Base-by-base conservation (phyloP, 202 grass and related monocot genomes). In the Hordeum pubiflorum region DNA sequence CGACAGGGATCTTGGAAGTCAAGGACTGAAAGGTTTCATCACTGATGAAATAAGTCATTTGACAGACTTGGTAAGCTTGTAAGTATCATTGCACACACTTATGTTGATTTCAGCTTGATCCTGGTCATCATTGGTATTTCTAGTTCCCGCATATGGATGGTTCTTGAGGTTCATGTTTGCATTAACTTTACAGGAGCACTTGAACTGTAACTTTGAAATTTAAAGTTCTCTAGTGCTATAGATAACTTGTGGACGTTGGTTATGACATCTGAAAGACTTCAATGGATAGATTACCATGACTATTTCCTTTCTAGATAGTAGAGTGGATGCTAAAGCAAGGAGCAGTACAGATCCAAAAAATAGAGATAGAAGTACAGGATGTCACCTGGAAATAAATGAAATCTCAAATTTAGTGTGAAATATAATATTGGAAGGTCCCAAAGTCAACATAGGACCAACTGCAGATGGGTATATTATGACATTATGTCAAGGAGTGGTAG, bases 21-120 rank as follows among this genome's bases (percentile, higher is more conserved):
- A 96, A 86, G 92, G 96, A 18, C 76, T 96, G 80, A 91, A 99
- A 84, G 96, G 96, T 40, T 96, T 83, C 43, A 85, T 99, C 40
- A 74, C 85, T 63, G 92, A 96, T 80, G 84, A 99, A 93, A 96
- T 99, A 83, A 86, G 81, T 83, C 43, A 93, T 70, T 66, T 99
- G 58, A 91, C 81, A 83, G 86, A 93, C 81, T 99, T 99, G 91
- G 91, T 96, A 93, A 99, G 92, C 92, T 87, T 99, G 96, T 91
- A 93, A 90, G 96, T 99, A 99, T 99, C 96, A 71, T 84, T 81
- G 64, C 80, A 71, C 78, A 85, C 61, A 82, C 77, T 60, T 33
- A 54, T 50, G 24, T 74, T 54, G 29, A 83, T 55, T 76, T 58
- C 61, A 70, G 9, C 31, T 80, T 74, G 23, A 68, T 74, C 20